These are phyloP conservation scores for Coemansia sp. DNA, from an alignment of 192 early-diverging fungal species.

Conservation along the genomic window DNA sequence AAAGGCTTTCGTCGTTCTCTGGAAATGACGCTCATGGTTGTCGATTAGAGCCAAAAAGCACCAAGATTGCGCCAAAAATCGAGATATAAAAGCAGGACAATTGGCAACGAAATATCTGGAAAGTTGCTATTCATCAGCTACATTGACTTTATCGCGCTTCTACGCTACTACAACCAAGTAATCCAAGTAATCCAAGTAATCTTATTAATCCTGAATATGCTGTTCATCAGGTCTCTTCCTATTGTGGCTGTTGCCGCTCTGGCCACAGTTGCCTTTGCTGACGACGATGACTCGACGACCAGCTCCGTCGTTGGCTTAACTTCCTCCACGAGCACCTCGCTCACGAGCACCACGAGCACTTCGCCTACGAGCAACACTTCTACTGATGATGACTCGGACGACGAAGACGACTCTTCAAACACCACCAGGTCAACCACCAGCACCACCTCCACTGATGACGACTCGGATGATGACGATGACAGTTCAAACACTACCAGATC, in stretches of 20 bases:
- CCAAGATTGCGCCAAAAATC: background rate
- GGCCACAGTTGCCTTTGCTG: conserved; percentile 4
- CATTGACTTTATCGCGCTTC: background rate
- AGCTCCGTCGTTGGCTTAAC: background rate
- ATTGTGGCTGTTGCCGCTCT: background rate
- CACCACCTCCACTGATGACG: background rate
- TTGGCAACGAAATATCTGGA: background rate
- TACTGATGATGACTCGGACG: background rate
- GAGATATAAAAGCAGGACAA: background rate
- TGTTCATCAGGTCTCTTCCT: conserved; percentile 3
- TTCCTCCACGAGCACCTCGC: background rate
- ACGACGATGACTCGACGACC: background rate
- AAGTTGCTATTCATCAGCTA: background rate
- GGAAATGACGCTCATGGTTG: background rate
- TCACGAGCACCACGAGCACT: background rate
- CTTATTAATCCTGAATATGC: background rate
- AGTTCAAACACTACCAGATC: background rate
- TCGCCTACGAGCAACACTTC: background rate
- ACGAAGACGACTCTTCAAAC: background rate
- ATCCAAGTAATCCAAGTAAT: conserved; percentile 2
- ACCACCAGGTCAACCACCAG: background rate
- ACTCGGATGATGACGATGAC: background rate
- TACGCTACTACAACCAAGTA: background rate
- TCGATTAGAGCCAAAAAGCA: background rate
- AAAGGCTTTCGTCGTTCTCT: background rate